Evolutionary conservation across 768 basidiomycete genomes (phyloP), one percentile per base, ranked within the genome.

Genomic region (Trametes sanguinea): DNA sequence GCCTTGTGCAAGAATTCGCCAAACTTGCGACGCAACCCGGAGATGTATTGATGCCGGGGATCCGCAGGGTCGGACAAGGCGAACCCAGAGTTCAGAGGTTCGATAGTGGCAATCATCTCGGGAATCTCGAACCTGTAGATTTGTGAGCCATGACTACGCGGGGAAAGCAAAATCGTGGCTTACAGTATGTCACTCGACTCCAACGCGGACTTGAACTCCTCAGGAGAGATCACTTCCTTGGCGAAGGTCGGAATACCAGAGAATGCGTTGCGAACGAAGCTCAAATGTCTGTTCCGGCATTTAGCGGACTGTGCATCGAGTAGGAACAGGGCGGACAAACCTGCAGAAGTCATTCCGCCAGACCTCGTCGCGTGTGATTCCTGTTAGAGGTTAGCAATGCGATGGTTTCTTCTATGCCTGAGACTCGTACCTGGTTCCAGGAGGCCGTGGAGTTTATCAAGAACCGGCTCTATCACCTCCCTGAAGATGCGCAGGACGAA

Each of bases 281-380:
- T 89, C 52, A 92, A 71, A 72, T 88, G 83, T 40, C 89, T 89
- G 55, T 39, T 47, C 33, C 17, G 53, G 54, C 27, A 11, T 22
- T 35, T 30, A 22, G 10, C 47, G 50, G 39, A 32, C 51, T 7
- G 33, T 33, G 8, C 42, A 33, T 3, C 33, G 35, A n/a, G 32
- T 54, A 13, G 37, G 45, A 56, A 30, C 27, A 27, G 37, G 59
- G n/a, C 1, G 4, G 1, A 75, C 80, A 43, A 35, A 87, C 82
- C 92, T 83, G 76, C 92, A 94, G 69, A 94, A 92, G 65, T 94
- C 90, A 72, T 92, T 94, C 11, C 88, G 81, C 92, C 92, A 95
- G 14, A 81, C 64, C 14, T 82, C 81, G 72, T 89, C 82, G 22
- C 85, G 81, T 30, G 75, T 67, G 45, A 78, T 68, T 48, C 76